These are phyloP conservation scores for Ceratocystis cubensis DNA, from an alignment of 2,329 filamentous ascomycete genomes.

Conservation along the genomic window DNA sequence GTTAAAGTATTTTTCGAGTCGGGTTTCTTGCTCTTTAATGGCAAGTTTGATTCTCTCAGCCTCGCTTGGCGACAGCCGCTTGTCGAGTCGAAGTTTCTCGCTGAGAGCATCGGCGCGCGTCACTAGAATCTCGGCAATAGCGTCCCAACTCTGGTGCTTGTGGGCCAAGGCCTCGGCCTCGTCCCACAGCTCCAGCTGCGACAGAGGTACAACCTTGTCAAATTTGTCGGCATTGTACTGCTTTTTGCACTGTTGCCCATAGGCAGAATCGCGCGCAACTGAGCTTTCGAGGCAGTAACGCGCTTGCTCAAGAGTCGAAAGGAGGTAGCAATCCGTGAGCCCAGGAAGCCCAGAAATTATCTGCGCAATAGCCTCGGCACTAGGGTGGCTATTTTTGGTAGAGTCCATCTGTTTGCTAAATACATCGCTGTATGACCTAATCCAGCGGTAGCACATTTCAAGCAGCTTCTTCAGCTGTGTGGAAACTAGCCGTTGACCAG, in stretches of 20 bases:
- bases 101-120: constrained; percentile 38
- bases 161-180: constrained; percentile 46
- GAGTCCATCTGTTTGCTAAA: constrained; percentile 25
- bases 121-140: constrained; percentile 44
- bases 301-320: constrained; percentile 41
- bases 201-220: constrained; percentile 41
- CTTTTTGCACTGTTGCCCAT: constrained; percentile 36
- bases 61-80: constrained; percentile 26
- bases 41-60: constrained; percentile 27
- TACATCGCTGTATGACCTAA: constrained; percentile 34
- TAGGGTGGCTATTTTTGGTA: constrained; percentile 28
- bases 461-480: constrained; percentile 50
- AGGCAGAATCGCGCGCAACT: constrained; percentile 32
- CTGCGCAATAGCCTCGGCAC: constrained; percentile 33
- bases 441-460: constrained; percentile 45
- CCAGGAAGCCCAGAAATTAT: constrained; percentile 39
- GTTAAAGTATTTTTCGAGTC: constrained; percentile 44
- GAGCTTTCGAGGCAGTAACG: constrained; percentile 38
- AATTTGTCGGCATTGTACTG: constrained; percentile 40
- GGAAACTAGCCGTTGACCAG: constrained; percentile 51
- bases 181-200: constrained; percentile 44
- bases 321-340: constrained; percentile 44
- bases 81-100: constrained; percentile 24
- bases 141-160: constrained; percentile 42
- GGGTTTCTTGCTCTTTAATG: constrained; percentile 34